A percentile compares a stretch with the other conserved stretches of the same genome.
phyloP scores from a whole-genome alignment of 192 early-diverging fungal genomes.

The Coemansia sp. region DNA sequence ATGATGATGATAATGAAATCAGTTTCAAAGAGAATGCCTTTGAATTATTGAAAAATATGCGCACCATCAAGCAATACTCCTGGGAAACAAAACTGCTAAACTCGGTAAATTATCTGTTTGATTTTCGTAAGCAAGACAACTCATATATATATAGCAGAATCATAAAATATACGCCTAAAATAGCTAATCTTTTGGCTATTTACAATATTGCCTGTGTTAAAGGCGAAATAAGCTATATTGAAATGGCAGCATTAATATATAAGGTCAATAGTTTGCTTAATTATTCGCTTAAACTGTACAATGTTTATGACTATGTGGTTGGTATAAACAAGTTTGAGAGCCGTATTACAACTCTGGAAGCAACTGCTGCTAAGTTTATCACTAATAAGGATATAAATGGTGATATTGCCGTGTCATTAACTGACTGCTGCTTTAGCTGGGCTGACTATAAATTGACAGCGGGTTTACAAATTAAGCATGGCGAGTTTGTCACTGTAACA shows the following conservation, averaged over 20 bases:
- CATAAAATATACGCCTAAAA: background rate
- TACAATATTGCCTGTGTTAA: background rate
- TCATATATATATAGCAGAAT: background rate
- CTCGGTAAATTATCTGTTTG: background rate
- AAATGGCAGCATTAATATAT: background rate
- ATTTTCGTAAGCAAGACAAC: background rate
- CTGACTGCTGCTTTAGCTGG: constrained; percentile 22
- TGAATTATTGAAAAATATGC: constrained; percentile 1
- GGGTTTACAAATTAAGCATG: constrained; percentile 8
- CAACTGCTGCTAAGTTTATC: background rate
- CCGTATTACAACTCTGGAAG: background rate
- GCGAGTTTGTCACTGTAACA: constrained; percentile 45
- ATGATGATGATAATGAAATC: too few species aligned
- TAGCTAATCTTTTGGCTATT: background rate
- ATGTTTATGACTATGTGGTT: background rate
- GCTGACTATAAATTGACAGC: constrained; percentile 16
- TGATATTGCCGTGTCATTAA: too few species aligned
- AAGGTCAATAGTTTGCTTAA: background rate
- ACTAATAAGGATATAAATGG: background rate
- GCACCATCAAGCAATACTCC: constrained; percentile 3
- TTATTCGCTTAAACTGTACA: background rate
- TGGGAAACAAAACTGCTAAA: constrained; percentile 1
- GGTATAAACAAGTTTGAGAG: background rate
- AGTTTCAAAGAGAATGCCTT: background rate
- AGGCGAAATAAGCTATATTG: background rate